A percentile compares a stretch with the other conserved stretches of the same genome.
Evolutionary conservation across 805 yeast species (phyloP).

Genomic region (Cyberlindnera veronae): DNA sequence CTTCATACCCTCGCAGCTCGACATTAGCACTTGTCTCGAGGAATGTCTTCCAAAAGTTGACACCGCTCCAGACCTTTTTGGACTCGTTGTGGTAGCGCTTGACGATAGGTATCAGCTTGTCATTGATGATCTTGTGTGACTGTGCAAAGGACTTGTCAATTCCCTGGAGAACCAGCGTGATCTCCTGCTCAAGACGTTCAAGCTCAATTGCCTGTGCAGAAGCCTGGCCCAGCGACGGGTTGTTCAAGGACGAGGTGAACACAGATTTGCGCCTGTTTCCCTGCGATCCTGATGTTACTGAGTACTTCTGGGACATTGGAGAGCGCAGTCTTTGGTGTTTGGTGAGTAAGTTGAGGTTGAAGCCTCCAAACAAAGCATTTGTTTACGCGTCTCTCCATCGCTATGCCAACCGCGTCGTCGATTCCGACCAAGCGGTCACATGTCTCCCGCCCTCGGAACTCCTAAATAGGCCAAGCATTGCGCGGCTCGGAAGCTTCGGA

Average conservation of each 20-base stretch:
- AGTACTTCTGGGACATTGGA: slow-evolving; percentile 23
- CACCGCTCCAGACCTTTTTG: slow-evolving; percentile 59
- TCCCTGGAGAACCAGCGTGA: slow-evolving; percentile 71
- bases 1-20: slow-evolving; percentile 52
- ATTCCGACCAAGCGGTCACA: not conserved
- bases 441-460: not conserved
- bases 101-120: slow-evolving; percentile 64
- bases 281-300: slow-evolving; percentile 13
- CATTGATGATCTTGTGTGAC: slow-evolving; percentile 65
- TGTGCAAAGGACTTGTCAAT: slow-evolving; percentile 71
- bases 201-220: slow-evolving; percentile 31
- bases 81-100: slow-evolving; percentile 57
- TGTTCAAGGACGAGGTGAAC: slow-evolving; percentile 20
- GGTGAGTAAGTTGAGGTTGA: not conserved
- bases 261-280: slow-evolving; percentile 27
- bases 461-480: too few species aligned
- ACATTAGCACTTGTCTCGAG: slow-evolving; percentile 74
- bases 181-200: slow-evolving; percentile 75
- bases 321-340: not conserved
- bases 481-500: too few species aligned
- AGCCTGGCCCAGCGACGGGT: slow-evolving; percentile 18
- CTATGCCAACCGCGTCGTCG: slow-evolving; percentile 1
- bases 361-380: not conserved
- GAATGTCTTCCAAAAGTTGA: slow-evolving; percentile 72
- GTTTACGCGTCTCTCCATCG: slow-evolving; percentile 1